Conservation (phyloP, 1,284 basidiomycete species). For the Microbotryum lychnidis-dioicae region DNA sequence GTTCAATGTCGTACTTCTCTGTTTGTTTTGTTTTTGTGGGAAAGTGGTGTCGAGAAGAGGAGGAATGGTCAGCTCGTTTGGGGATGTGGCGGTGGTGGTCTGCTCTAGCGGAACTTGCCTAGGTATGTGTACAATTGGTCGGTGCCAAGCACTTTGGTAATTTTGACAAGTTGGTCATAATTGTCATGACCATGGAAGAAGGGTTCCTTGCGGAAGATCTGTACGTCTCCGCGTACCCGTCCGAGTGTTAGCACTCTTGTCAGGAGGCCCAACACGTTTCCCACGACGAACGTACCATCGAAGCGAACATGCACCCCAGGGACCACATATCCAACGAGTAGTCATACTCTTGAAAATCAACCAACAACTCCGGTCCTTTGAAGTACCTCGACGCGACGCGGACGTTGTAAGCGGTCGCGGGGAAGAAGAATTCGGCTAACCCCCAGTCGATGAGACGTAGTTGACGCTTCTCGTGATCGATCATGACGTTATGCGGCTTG, state of each 20-base stretch:
- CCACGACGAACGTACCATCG: conserved; percentile 63
- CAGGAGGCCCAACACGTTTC: not conserved
- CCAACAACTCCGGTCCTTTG: conserved; percentile 93
- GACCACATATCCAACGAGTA: conserved; percentile 82
- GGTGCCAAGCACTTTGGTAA: conserved; percentile 93
- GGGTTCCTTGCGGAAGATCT: conserved; percentile 99
- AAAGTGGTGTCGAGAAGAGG: conserved; percentile 37
- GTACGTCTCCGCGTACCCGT: conserved; percentile 2
- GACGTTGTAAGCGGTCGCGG: conserved; percentile 95
- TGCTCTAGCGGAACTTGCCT: conserved; percentile 35
- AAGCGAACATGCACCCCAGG: conserved; percentile 96
- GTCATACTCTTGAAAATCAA: conserved; percentile 70
- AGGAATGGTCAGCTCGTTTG: too few relatives aligned
- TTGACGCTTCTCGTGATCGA: conserved; percentile 95
- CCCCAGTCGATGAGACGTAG: conserved; percentile 98
- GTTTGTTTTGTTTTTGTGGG: conserved; percentile 39
- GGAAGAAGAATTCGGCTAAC: conserved; percentile 96
- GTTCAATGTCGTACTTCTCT: conserved; percentile 87
- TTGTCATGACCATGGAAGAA: conserved; percentile 99
- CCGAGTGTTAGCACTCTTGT: not conserved
- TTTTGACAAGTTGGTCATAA: conserved; percentile 97
- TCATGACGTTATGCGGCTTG: conserved; percentile 99
- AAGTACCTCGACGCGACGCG: conserved; percentile 95
- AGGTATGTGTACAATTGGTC: conserved; percentile 74
- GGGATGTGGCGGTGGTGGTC: too few relatives aligned